phyloP scores from a whole-genome alignment of 768 basidiomycete species.

The Strobilomyces confusus region DNA sequence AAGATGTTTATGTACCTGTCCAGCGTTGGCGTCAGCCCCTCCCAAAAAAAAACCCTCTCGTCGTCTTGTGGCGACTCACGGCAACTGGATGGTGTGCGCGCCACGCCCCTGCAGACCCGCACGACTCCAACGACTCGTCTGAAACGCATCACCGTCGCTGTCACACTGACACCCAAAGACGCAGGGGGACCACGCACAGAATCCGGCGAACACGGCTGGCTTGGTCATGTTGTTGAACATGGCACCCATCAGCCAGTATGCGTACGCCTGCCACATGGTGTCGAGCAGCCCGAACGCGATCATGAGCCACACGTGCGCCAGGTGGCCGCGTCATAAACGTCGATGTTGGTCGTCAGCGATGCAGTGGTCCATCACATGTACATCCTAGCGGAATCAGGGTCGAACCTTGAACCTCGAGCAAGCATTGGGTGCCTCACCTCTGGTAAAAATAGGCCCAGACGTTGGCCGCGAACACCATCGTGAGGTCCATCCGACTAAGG shows the following conservation, averaged over 20 bases:
- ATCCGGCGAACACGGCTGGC: conserved; percentile 76
- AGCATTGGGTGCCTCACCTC: conserved; percentile 49
- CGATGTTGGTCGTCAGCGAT: conserved; percentile 41
- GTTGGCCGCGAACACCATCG: conserved; percentile 66
- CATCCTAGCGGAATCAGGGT: conserved; percentile 3
- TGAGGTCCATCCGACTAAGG: conserved; percentile 65
- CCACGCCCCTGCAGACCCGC: conserved; percentile 67
- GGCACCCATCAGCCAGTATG: conserved; percentile 83
- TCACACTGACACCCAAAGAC: too few species aligned
- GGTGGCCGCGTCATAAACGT: conserved; percentile 54
- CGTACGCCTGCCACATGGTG: conserved; percentile 81
- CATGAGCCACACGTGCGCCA: conserved; percentile 58
- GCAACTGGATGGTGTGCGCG: conserved; percentile 57
- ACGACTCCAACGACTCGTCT: conserved; percentile 77
- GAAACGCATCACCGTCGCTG: not conserved
- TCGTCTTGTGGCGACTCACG: too few species aligned
- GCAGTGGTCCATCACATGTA: conserved; percentile 60
- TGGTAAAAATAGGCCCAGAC: conserved; percentile 80
- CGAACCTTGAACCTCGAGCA: not conserved
- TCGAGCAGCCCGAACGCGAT: conserved; percentile 73
- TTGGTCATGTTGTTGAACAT: conserved; percentile 82
- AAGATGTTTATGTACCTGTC: conserved; percentile 67
- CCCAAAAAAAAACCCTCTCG: not conserved
- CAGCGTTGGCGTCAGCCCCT: too few species aligned
- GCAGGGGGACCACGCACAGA: conserved; percentile 54